Conservation (phyloP, 345 rosid species). For the Arabis alpina region DNA sequence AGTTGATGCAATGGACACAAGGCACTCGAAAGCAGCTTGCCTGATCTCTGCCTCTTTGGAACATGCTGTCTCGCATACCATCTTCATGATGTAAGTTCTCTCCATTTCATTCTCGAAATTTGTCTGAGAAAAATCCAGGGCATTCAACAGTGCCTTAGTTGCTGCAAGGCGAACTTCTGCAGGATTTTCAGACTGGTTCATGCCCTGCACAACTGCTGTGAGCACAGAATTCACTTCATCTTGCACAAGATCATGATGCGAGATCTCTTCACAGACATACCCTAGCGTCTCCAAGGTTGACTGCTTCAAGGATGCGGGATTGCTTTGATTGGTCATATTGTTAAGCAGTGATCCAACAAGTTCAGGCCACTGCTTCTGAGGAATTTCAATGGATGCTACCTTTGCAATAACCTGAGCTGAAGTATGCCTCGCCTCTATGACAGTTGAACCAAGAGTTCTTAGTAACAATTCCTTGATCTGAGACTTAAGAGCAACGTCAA, state of each 20-base stretch:
- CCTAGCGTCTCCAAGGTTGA: conserved; percentile 92
- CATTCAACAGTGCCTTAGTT: conserved; percentile 78
- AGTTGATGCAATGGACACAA: conserved; percentile 89
- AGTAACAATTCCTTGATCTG: conserved; percentile 78
- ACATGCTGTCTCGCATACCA: conserved; percentile 86
- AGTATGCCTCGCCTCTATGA: conserved; percentile 79
- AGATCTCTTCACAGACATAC: conserved; percentile 89
- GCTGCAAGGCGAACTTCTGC: conserved; percentile 89
- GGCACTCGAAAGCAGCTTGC: conserved; percentile 95
- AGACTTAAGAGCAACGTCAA: conserved; percentile 63
- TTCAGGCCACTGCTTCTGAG: conserved; percentile 93
- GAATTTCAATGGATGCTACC: conserved; percentile 89
- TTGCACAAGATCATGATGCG: conserved; percentile 81
- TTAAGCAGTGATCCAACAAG: conserved; percentile 66
- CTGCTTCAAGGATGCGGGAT: conserved; percentile 69
- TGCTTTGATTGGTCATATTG: conserved; percentile 76
- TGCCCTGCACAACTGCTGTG: conserved; percentile 97
- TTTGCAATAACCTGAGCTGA: conserved; percentile 93
- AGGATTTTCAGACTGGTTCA: conserved; percentile 75
- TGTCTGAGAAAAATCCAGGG: conserved; percentile 86
- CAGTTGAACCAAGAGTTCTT: conserved; percentile 73
- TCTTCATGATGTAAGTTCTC: conserved; percentile 88
- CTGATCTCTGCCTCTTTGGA: conserved; percentile 81
- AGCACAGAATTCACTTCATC: conserved; percentile 92
- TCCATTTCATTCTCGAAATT: conserved; percentile 97